phyloP scores from a whole-genome alignment of 768 basidiomycete species.

The Boletus coccyginus region DNA sequence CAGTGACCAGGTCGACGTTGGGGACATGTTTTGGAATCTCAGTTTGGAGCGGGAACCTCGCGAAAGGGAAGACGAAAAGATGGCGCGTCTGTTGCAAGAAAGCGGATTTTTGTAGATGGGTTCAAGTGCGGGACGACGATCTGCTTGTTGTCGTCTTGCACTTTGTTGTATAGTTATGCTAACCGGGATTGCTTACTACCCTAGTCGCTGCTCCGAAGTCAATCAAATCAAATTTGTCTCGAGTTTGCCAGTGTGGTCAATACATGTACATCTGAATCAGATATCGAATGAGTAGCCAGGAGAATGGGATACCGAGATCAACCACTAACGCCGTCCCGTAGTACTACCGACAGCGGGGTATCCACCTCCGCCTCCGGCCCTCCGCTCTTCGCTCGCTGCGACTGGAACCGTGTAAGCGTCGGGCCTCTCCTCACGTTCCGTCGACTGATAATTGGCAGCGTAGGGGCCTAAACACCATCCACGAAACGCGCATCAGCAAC shows the following conservation, averaged over 20 bases:
- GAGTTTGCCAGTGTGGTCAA: not conserved
- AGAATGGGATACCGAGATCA: not conserved
- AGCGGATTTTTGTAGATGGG: slow-evolving; percentile 71
- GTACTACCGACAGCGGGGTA: not conserved
- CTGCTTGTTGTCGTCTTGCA: not conserved
- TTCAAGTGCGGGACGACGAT: not conserved
- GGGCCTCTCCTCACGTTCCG: not conserved
- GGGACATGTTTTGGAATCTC: slow-evolving; percentile 80
- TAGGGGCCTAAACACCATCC: too few relatives aligned
- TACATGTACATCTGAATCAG: not conserved
- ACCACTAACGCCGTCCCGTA: not conserved
- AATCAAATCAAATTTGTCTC: not conserved
- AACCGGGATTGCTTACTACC: slow-evolving; percentile 13
- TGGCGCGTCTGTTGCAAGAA: slow-evolving; percentile 86
- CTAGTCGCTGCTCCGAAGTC: not conserved
- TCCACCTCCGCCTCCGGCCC: not conserved
- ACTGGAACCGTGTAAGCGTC: slow-evolving; percentile 11
- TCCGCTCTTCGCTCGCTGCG: not conserved
- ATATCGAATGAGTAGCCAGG: not conserved
- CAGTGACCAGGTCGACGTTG: slow-evolving; percentile 62
- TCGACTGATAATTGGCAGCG: too few relatives aligned
- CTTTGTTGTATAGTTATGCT: slow-evolving; percentile 23
- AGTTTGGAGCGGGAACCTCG: slow-evolving; percentile 89
- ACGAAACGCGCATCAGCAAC: too few relatives aligned
- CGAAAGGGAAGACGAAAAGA: slow-evolving; percentile 95